These are phyloP conservation scores for Ustanciosporium gigantosporum DNA, from an alignment of 1,284 basidiomycete species.

Conservation along the genomic window DNA sequence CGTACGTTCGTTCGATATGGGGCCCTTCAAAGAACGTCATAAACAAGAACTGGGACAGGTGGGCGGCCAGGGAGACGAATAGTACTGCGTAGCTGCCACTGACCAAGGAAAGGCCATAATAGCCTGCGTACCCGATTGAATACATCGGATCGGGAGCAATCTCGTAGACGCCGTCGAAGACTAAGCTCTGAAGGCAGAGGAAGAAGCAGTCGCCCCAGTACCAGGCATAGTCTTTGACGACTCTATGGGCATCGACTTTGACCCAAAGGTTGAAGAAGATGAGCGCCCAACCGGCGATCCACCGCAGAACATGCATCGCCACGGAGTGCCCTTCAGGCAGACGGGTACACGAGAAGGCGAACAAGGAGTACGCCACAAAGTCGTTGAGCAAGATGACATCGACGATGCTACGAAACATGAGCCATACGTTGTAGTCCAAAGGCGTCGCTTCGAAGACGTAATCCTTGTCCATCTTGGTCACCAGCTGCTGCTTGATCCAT, in stretches of 20 bases:
- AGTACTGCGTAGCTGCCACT: conserved; percentile 86
- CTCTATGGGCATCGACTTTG: conserved; percentile 93
- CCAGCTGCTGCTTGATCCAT: conserved; percentile 85
- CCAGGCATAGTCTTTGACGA: conserved; percentile 78
- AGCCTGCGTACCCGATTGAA: conserved; percentile 72
- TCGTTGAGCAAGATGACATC: conserved; percentile 89
- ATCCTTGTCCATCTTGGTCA: conserved; percentile 86
- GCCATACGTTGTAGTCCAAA: conserved; percentile 68
- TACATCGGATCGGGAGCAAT: conserved; percentile 88
- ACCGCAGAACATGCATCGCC: conserved; percentile 77
- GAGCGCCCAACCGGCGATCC: conserved; percentile 80
- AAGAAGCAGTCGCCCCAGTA: conserved; percentile 99
- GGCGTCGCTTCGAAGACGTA: conserved; percentile 76
- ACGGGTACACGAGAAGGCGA: conserved; percentile 77
- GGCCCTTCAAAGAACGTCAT: conserved; percentile 96
- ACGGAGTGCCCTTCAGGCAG: conserved; percentile 73
- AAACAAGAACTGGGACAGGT: conserved; percentile 94
- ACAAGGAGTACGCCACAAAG: conserved; percentile 91
- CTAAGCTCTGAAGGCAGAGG: conserved; percentile 71
- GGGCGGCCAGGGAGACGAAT: conserved; percentile 87
- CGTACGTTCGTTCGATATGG: conserved; percentile 66
- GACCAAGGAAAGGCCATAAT: conserved; percentile 91
- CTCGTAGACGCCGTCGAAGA: conserved; percentile 98
- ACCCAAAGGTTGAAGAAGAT: conserved; percentile 98
- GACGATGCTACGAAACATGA: conserved; percentile 87